Conservation (phyloP, 805 yeast species). For the Saccharomycopsis fibuligera region DNA sequence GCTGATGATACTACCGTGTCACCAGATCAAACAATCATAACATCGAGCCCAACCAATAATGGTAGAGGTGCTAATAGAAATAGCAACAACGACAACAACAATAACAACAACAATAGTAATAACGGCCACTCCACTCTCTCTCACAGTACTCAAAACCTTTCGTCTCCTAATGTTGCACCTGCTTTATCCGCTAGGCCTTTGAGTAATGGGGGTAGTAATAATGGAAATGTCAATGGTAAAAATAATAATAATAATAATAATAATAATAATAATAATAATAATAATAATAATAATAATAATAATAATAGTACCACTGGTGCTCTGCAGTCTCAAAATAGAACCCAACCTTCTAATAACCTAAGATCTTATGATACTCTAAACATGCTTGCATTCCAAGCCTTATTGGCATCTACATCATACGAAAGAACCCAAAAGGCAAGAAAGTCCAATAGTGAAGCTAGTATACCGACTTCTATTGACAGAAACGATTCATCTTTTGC, state of each 20-base stretch:
- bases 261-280: background rate
- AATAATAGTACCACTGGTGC: background rate
- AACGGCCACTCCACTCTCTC: background rate
- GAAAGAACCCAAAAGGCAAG: conserved; percentile 15
- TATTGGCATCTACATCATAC: conserved; percentile 16
- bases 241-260: too few relatives aligned
- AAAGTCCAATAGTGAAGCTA: conserved; percentile 1
- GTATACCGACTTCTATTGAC: background rate
- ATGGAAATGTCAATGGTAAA: too few relatives aligned
- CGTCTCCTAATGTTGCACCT: background rate
- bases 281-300: background rate
- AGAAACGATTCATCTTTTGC: background rate
- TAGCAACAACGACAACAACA: background rate
- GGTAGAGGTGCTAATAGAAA: too few relatives aligned
- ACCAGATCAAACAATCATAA: conserved; percentile 17
- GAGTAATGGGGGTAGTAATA: too few relatives aligned
- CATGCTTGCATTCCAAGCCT: conserved; percentile 21
- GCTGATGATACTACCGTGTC: conserved; percentile 11
- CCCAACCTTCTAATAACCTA: background rate
- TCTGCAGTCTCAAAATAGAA: background rate
- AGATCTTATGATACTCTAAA: conserved; percentile 18
- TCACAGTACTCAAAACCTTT: background rate
- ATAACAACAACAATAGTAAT: conserved; percentile 1
- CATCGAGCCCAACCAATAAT: conserved; percentile 9
- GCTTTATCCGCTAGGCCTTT: background rate